Conservation (phyloP, 139 green algal genomes). For the Dunaliella primolecta region DNA sequence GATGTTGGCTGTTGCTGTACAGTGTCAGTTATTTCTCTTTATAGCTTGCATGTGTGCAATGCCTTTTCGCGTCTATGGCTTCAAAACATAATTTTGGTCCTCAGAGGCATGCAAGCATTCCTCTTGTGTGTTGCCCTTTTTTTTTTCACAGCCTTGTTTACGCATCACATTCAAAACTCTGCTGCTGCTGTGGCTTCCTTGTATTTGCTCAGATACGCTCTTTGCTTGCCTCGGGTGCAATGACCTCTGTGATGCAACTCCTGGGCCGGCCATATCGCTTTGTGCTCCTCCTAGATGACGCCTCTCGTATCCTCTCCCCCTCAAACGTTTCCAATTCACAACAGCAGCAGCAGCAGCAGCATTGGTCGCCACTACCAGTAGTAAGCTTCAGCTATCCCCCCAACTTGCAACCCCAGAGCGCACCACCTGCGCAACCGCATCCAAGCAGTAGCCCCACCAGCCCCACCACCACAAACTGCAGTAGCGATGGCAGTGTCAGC, state of each 20-base stretch:
- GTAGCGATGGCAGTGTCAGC: not conserved
- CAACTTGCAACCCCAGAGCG: not conserved
- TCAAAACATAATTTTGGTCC: not conserved
- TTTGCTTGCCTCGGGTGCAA: conserved; percentile 41
- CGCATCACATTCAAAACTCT: too few relatives aligned
- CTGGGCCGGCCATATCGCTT: conserved; percentile 48
- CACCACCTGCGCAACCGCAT: not conserved
- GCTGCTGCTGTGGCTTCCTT: not conserved
- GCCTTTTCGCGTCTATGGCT: not conserved
- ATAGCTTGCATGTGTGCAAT: too few relatives aligned
- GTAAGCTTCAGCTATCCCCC: not conserved
- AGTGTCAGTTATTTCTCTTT: too few relatives aligned
- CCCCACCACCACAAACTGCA: not conserved
- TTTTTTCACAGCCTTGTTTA: too few relatives aligned
- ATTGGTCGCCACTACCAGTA: not conserved
- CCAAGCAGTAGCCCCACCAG: not conserved
- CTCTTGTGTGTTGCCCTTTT: too few relatives aligned
- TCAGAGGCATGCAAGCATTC: not conserved
- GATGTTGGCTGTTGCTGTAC: too few relatives aligned
- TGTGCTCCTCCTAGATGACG: conserved; percentile 15
- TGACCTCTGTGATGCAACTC: conserved; percentile 34
- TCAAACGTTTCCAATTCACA: too few relatives aligned
- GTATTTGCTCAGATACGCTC: conserved; percentile 32
- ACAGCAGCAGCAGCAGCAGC: not conserved
- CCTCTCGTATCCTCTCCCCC: not conserved